phyloP scores from a whole-genome alignment of 2,329 filamentous ascomycete genomes.

The Colletotrichum costaricense region DNA sequence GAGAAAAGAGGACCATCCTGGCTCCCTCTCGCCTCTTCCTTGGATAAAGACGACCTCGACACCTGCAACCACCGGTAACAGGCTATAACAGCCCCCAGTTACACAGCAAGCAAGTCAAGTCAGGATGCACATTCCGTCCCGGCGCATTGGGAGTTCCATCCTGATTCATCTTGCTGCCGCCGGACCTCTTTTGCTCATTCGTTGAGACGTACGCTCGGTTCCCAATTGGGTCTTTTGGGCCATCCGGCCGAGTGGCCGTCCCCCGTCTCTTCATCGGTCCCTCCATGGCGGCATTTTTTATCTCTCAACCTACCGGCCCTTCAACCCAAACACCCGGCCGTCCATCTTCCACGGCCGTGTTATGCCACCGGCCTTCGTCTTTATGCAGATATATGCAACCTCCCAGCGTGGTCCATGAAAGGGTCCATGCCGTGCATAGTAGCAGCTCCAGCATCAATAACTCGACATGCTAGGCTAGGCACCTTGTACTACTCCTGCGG shows the following conservation, averaged over 20 bases:
- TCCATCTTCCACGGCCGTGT: neutral
- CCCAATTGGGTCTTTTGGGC: conserved; percentile 20
- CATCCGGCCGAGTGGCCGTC: conserved; percentile 17
- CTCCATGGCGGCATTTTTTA: conserved; percentile 2
- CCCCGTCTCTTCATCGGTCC: neutral
- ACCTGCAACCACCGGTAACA: neutral
- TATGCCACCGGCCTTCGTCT: neutral
- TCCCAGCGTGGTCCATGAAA: neutral
- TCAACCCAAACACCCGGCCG: conserved; percentile 1
- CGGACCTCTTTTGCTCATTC: conserved; percentile 2
- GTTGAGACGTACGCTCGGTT: conserved; percentile 26
- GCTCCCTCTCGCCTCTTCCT: neutral
- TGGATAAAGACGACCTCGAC: neutral
- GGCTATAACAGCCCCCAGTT: neutral
- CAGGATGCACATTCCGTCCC: conserved; percentile 13
- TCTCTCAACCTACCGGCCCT: neutral
- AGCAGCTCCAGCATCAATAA: neutral
- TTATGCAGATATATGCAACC: neutral
- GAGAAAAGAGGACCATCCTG: conserved; percentile 1
- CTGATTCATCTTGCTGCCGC: conserved; percentile 13
- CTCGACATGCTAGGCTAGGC: neutral
- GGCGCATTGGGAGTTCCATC: conserved; percentile 17
- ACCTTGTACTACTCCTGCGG: neutral
- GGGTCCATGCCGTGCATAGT: neutral
- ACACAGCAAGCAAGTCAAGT: neutral